Percentiles rank a stretch among this genome's conserved stretches.
These are phyloP conservation scores for Stephanodiscus minutulus DNA, from an alignment of 108 stramenopile genomes.

Conservation along the genomic window DNA sequence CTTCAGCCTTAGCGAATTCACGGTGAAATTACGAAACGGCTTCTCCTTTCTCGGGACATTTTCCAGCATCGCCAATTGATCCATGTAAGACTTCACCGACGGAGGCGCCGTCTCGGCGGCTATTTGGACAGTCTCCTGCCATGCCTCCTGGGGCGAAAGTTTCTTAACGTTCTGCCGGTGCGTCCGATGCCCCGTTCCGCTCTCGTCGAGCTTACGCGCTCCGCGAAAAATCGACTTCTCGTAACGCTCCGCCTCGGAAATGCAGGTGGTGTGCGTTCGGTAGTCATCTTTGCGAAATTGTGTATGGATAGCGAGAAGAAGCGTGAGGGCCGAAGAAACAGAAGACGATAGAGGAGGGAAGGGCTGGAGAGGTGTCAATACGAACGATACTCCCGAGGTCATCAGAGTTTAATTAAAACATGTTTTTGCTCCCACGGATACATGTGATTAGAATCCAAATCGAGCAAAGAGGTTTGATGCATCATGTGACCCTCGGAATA, in stretches of 20 bases:
- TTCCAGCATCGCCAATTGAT: constrained; percentile 59
- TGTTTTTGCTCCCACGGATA: constrained; percentile 79
- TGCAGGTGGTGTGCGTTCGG: constrained; percentile 79
- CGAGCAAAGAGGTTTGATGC: constrained; percentile 47
- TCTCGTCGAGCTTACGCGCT: constrained; percentile 33
- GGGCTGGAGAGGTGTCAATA: neutral
- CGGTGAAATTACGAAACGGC: constrained; percentile 89
- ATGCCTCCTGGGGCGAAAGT: constrained; percentile 73
- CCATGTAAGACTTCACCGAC: constrained; percentile 58
- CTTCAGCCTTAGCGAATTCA: constrained; percentile 76
- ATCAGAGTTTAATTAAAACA: constrained; percentile 97
- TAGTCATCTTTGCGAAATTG: constrained; percentile 82
- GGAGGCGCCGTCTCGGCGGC: constrained; percentile 61
- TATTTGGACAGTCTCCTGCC: constrained; percentile 65
- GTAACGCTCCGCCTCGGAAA: constrained; percentile 87
- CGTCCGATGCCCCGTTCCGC: constrained; percentile 20
- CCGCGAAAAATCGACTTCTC: constrained; percentile 67
- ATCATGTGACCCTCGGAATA: constrained; percentile 33
- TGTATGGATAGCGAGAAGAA: constrained; percentile 3
- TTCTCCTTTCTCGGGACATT: constrained; percentile 91
- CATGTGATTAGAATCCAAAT: constrained; percentile 33
- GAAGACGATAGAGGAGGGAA: constrained; percentile 8
- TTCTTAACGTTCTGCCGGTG: constrained; percentile 47
- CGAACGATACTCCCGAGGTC: constrained; percentile 19
- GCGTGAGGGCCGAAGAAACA: constrained; percentile 15